Conservation (phyloP, 352 stramenopile genomes). For the Globisporangium parvum region DNA sequence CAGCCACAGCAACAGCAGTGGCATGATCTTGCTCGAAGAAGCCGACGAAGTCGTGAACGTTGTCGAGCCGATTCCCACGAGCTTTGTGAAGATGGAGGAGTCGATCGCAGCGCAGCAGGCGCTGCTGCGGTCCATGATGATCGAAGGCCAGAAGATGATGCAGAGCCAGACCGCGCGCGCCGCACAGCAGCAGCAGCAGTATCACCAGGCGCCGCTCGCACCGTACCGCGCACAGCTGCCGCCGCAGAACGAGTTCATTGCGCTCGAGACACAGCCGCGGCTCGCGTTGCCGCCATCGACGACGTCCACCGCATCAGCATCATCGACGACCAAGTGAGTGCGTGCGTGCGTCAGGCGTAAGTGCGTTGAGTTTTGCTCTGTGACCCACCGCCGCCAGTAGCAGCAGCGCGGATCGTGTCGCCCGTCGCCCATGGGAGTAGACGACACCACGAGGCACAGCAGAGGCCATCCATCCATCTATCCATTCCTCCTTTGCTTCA, state of each 20-base stretch:
- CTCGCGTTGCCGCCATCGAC: slow-evolving; percentile 23
- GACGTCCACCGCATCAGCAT: not conserved
- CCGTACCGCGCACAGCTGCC: slow-evolving; percentile 3
- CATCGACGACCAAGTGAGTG: slow-evolving; percentile 7
- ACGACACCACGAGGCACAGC: no score
- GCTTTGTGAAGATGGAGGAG: slow-evolving; percentile 74
- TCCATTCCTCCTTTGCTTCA: no score
- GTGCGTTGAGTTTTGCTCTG: no score
- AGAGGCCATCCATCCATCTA: no score
- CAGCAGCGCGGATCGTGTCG: no score
- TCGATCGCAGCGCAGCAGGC: slow-evolving; percentile 71
- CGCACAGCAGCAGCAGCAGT: slow-evolving; percentile 4
- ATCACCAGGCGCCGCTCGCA: not conserved
- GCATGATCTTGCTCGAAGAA: slow-evolving; percentile 29
- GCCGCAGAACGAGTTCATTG: slow-evolving; percentile 17
- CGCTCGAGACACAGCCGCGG: slow-evolving; percentile 14
- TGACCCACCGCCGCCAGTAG: no score
- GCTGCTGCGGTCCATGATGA: slow-evolving; percentile 63
- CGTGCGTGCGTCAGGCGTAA: not conserved
- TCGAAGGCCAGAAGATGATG: slow-evolving; percentile 77
- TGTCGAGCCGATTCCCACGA: slow-evolving; percentile 50
- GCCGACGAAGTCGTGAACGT: slow-evolving; percentile 37
- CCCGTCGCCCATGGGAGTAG: no score
- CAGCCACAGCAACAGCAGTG: slow-evolving; percentile 9
- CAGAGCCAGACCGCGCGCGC: slow-evolving; percentile 7